Percentiles rank a stretch among this genome's conserved stretches.
phyloP scores from a whole-genome alignment of 2,329 filamentous ascomycete genomes.

The Clonostachys chloroleuca region DNA sequence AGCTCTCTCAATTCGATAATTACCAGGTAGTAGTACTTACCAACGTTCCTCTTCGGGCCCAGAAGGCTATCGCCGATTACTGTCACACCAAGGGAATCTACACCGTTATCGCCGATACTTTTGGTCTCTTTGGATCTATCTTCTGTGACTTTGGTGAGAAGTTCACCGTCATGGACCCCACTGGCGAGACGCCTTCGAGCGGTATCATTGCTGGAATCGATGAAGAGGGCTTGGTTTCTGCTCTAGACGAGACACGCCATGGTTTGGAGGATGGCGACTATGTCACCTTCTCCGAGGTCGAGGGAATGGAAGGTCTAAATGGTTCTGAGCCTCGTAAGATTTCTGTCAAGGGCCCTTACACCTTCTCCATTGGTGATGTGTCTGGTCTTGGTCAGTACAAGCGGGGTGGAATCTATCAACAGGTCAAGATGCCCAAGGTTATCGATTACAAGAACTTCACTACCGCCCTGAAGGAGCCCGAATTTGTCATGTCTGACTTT shows the following conservation, averaged over 20 bases:
- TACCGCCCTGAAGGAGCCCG: constrained; percentile 76
- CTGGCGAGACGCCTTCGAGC: constrained; percentile 79
- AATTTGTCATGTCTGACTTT: constrained; percentile 89
- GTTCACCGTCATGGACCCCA: constrained; percentile 86
- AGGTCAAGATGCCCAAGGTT: constrained; percentile 98
- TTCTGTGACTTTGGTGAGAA: constrained; percentile 97
- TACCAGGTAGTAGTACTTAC: constrained; percentile 94
- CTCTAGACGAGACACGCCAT: constrained; percentile 90
- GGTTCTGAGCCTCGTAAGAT: constrained; percentile 81
- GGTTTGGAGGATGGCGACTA: constrained; percentile 95
- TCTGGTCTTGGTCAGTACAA: constrained; percentile 82
- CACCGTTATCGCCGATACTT: constrained; percentile 82
- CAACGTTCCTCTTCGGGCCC: constrained; percentile 72
- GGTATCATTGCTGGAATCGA: constrained; percentile 91
- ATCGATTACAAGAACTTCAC: constrained; percentile 83
- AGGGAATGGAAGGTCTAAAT: constrained; percentile 90
- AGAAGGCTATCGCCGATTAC: constrained; percentile 84
- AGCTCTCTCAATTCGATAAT: constrained; percentile 79
- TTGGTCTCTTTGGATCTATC: constrained; percentile 89
- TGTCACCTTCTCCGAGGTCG: constrained; percentile 88
- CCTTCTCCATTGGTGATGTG: constrained; percentile 94
- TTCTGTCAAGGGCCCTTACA: constrained; percentile 92
- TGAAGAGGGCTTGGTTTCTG: constrained; percentile 85
- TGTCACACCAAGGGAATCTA: constrained; percentile 94
- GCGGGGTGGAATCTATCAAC: constrained; percentile 83